Evolutionary conservation across 345 rosid species (phyloP), one percentile per base, ranked within the genome.

Genomic region (Hirschfeldia incana): DNA sequence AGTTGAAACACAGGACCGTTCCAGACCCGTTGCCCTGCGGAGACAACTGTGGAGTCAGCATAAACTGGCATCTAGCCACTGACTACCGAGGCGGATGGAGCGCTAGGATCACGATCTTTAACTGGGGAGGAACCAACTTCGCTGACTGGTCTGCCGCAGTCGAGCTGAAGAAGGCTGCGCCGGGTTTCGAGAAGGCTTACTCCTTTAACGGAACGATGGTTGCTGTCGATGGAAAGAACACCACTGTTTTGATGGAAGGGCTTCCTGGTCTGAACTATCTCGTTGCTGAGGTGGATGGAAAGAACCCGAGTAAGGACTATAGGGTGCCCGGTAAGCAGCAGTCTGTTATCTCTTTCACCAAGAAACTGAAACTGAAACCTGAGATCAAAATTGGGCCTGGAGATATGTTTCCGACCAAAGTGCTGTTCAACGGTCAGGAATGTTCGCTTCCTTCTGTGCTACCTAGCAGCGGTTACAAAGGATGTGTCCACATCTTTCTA

Each of bases 291-390:
- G 79, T 84, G 3, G 87, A 86, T 49, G 94, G 79, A 8, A 84
- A 83, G 10, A 82, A 90, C 73, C 99, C 97, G 8, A 65, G 13
- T 32, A 90, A 80, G 72, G 88, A 84, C 81, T 88, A 84, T 62
- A 81, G 89, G 78, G 78, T 93, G 16, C 99, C 98, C 1, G 98
- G 99, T 57, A 95, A 95, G 65, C 99, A 93, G 15, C 99, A 93
- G 87, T 78, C 99, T 3, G 94, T 93, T 16, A 65, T 95, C 69
- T 91, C 97, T 7, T 95, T 95, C 65, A 91, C 88, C 15, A 95
- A 95, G 91, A 93, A 90, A 79, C 67, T 16, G 91, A 93, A 90
- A 79, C 67, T 16, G 7, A 89, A 88, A 16, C 92, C 98, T 0
- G 93, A 88, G 66, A 83, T 95, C 49, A 85, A 88, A 10, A 85